Conservation (phyloP, 108 stramenopile genomes). For the Aurantiochytrium sp. region DNA sequence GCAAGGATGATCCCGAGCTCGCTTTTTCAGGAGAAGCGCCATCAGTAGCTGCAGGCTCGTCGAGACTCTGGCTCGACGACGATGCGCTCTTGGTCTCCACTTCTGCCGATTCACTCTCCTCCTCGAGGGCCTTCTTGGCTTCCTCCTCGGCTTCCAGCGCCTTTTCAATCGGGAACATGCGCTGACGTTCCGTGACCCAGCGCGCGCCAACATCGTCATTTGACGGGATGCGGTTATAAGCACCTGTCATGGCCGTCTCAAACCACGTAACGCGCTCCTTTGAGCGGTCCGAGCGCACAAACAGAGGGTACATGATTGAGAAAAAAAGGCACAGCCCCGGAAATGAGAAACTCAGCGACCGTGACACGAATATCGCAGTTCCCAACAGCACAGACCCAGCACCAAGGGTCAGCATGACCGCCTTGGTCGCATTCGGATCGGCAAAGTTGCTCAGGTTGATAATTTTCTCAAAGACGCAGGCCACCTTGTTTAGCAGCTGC, state of each 20-base stretch:
- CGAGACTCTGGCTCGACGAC: too few relatives aligned
- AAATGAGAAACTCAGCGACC: neutral
- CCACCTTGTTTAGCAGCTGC: neutral
- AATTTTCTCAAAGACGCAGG: neutral
- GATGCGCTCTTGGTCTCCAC: too few relatives aligned
- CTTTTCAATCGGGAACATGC: neutral
- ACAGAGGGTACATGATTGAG: neutral
- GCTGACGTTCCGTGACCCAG: neutral
- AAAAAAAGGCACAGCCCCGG: neutral
- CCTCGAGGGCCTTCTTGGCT: neutral
- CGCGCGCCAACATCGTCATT: neutral
- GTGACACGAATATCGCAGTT: neutral
- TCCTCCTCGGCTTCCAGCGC: neutral
- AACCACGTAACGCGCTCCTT: neutral
- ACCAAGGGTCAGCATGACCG: neutral
- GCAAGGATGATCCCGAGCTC: too few relatives aligned
- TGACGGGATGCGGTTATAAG: neutral
- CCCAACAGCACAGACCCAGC: neutral
- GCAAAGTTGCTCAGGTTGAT: neutral
- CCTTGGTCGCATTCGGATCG: neutral
- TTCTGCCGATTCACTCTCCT: neutral
- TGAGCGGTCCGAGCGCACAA: neutral
- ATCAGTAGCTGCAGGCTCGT: too few relatives aligned
- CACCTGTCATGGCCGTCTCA: neutral
- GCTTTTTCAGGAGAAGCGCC: too few relatives aligned